Evolutionary conservation across 805 yeast species (phyloP), one percentile per base, ranked within the genome.

Genomic region (Pichia eremophila): DNA sequence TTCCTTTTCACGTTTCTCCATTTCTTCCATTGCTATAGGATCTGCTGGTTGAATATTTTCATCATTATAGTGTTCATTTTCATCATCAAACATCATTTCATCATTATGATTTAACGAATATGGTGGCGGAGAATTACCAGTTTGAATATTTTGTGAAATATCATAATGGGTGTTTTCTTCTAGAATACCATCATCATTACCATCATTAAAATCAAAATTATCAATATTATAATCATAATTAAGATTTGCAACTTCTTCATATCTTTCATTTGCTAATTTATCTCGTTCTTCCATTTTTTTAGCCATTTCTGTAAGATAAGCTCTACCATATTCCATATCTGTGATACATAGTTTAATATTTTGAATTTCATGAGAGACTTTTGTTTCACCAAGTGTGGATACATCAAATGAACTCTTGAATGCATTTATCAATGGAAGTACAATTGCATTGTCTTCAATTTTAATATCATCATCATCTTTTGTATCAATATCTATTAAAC

Each of bases 311-410:
- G 4, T 45, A 5, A 51, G 35, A 34, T 38, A 45, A 8, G 41
- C 27, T 19, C 39, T 37, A 29, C 51, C 49, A 14, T 41, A 43
- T 18, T 49, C 46, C 5, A 40, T 32, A 27, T 44, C 40, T 31
- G 40, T 28, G 1, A 51, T 40, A 34, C 51, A 44, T 18, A 19
- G 37, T n/a, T 44, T 44, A 8, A 51, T 41, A 32, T 47, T 40
- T 4, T 28, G 15, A n/a, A 53, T 46, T n/a, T 41, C 46, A 38
- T 34, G n/a, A 19, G 50, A 51, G 3, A 51, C 28, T 2, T 39
- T 25, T 1, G 43, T 15, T 11, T 27, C 22, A 4, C 43, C 38
- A 27, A 51, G 41, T 5, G 19, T 35, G n/a, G 27, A 12, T 18
- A n/a, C 34, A 11, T 34, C 14, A 4, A 46, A 15, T 6, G 31